These are phyloP conservation scores for Kazachstania psychrophila DNA, from an alignment of 805 yeast genomes.

Conservation along the genomic window DNA sequence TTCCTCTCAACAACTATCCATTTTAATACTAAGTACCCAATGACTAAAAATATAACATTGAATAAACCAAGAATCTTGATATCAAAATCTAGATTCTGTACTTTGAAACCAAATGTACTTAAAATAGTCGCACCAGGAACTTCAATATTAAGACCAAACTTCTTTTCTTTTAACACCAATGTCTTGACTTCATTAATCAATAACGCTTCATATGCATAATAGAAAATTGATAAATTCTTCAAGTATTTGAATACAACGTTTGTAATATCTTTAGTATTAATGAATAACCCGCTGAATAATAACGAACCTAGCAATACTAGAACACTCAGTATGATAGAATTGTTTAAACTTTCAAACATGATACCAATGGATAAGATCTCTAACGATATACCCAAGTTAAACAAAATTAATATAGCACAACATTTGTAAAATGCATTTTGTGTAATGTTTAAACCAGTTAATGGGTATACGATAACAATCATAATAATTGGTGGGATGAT, in stretches of 20 bases:
- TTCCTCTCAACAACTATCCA: conserved; percentile 67
- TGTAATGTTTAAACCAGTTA: conserved; percentile 78
- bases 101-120: conserved; percentile 90
- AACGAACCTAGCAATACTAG: conserved; percentile 74
- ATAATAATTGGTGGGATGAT: conserved; percentile 85
- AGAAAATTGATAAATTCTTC: conserved; percentile 83
- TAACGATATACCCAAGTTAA: conserved; percentile 78
- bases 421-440: conserved; percentile 66
- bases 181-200: conserved; percentile 88
- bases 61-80: conserved; percentile 49
- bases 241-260: conserved; percentile 54
- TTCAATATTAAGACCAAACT: conserved; percentile 87
- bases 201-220: conserved; percentile 90
- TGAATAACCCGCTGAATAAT: conserved; percentile 86
- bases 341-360: conserved; percentile 77
- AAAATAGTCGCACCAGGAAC: conserved; percentile 97
- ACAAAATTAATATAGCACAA: conserved; percentile 59
- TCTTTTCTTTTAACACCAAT: conserved; percentile 72
- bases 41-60: conserved; percentile 45
- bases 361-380: conserved; percentile 86
- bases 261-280: conserved; percentile 65
- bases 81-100: conserved; percentile 64
- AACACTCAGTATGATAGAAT: conserved; percentile 84
- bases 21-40: conserved; percentile 72
- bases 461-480: conserved; percentile 74